Conservation (phyloP, 208 protist species). For the Trypanosoma platydactyli region DNA sequence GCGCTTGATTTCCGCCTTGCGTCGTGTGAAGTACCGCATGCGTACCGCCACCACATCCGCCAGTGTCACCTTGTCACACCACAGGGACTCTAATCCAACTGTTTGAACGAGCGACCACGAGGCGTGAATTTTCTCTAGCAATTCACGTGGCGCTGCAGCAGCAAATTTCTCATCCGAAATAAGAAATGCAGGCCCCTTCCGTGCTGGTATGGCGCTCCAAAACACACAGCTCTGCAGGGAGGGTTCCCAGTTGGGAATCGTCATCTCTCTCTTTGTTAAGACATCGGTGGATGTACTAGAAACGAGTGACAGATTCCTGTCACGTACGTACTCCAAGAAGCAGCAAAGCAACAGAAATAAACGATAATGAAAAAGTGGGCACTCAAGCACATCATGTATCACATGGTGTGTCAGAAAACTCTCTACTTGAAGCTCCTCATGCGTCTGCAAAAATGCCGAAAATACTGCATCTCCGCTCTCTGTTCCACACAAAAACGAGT, state of each 20-base stretch:
- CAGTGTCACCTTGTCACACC: conserved; percentile 19
- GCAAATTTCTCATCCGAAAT: background rate
- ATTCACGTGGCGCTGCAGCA: background rate
- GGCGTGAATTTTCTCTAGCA: background rate
- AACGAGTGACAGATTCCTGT: background rate
- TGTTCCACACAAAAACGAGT: background rate
- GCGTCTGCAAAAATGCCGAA: conserved; percentile 5
- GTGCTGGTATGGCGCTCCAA: conserved; percentile 6
- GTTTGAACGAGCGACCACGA: background rate
- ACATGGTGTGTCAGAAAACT: background rate
- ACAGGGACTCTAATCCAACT: conserved; percentile 9
- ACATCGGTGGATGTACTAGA: background rate
- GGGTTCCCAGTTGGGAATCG: conserved; percentile 12
- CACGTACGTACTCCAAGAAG: background rate
- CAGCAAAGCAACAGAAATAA: conserved; percentile 15
- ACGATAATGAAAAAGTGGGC: conserved; percentile 12
- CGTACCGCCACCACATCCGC: conserved; percentile 17
- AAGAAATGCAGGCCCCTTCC: conserved; percentile 2
- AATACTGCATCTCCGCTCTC: background rate
- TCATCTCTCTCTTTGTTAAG: background rate
- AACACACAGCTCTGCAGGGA: conserved; percentile 1
- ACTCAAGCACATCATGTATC: background rate
- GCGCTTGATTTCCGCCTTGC: background rate
- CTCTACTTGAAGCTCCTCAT: conserved; percentile 6
- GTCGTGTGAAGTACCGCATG: conserved; percentile 16